Conservation (phyloP, 768 basidiomycete species). For the Trametes villosa region DNA sequence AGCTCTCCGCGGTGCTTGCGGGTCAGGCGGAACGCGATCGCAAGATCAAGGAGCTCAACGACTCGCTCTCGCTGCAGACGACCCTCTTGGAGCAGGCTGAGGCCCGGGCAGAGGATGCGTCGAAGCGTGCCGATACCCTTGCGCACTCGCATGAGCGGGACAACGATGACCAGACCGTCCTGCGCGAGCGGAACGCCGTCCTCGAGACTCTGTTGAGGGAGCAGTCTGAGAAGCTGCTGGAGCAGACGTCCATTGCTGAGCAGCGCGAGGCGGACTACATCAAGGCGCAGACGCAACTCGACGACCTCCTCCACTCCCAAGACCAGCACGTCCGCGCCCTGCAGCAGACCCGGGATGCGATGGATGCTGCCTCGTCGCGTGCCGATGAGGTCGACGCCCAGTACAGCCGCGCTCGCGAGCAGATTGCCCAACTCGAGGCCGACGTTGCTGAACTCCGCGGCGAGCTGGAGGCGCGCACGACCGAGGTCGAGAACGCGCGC, state of each 20-base stretch:
- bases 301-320: slow-evolving; percentile 68
- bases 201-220: slow-evolving; percentile 74
- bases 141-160: slow-evolving; percentile 71
- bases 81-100: slow-evolving; percentile 79
- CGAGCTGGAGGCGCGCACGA: slow-evolving; percentile 76
- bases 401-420: slow-evolving; percentile 70
- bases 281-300: slow-evolving; percentile 65
- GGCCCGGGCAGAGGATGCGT: slow-evolving; percentile 73
- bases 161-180: slow-evolving; percentile 64
- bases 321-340: slow-evolving; percentile 89
- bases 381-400: slow-evolving; percentile 79
- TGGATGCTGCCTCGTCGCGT: slow-evolving; percentile 75
- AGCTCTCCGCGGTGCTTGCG: slow-evolving; percentile 60
- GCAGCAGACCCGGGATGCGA: slow-evolving; percentile 80
- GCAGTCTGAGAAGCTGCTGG: slow-evolving; percentile 72
- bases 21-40: slow-evolving; percentile 71
- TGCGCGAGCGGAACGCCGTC: slow-evolving; percentile 64
- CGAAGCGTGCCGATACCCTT: slow-evolving; percentile 73
- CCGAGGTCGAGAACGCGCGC: slow-evolving; percentile 74
- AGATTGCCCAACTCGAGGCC: slow-evolving; percentile 69
- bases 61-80: slow-evolving; percentile 77
- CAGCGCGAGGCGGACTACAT: slow-evolving; percentile 81
- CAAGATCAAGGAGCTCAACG: slow-evolving; percentile 70
- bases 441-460: slow-evolving; percentile 80
- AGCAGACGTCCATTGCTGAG: slow-evolving; percentile 73